Evolutionary conservation across 345 rosid species (phyloP), one percentile per base, ranked within the genome.

Genomic region (Physaria fendleri): DNA sequence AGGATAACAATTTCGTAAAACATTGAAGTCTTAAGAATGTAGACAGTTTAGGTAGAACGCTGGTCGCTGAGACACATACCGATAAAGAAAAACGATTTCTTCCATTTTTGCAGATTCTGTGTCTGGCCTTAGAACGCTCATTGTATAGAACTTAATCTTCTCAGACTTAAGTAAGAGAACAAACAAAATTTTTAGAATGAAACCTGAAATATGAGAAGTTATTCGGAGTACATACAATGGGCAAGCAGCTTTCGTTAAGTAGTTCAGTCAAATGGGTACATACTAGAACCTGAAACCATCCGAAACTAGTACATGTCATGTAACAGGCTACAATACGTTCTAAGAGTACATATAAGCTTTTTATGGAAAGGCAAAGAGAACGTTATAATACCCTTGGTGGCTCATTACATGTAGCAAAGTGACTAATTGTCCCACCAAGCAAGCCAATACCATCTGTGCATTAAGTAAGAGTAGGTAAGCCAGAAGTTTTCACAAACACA

Each of bases 231-330:
- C 64, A 40, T 78, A 88, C 98, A 81, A 81, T 65, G 15, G 84
- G 89, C 49, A 88, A 71, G 81, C 75, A 88, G 65, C 74, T 77
- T 67, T 82, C 87, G 57, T 72, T 72, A 49, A 88, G 79, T 55
- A 92, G 69, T 74, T 92, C 95, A 5, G 85, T 80, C 85, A 92
- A 72, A 71, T 92, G 98, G 68, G 97, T 92, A 77, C 93, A 88
- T 40, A 83, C 76, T 49, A 92, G 77, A 80, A 86, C 93, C 98
- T 88, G 78, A 52, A 68, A 64, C 27, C 37, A 39, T 29, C 17
- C 35, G n/a, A n/a, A n/a, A 56, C n/a, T 2, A 62, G 32, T 4
- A 29, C 1, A 32, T 22, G 43, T 20, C 56, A 35, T 37, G 49
- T 52, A n/a, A n/a, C n/a, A 40, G 54, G 14, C n/a, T n/a, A n/a